Conservation (phyloP, 208 protist species). For the Trypanosoma mega region DNA sequence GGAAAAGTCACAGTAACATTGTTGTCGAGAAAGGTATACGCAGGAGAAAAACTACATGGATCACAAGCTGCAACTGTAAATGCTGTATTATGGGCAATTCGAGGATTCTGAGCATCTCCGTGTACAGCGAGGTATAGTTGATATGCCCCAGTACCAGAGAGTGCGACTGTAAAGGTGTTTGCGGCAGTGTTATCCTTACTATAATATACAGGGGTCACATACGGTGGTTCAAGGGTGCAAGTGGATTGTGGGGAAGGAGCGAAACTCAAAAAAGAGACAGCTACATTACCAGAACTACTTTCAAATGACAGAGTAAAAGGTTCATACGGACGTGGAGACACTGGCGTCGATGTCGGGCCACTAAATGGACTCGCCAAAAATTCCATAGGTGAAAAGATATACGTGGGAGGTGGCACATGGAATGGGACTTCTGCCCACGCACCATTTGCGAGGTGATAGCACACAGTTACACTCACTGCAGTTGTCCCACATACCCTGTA, state of each 20-base stretch:
- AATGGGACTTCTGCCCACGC: constrained; percentile 82
- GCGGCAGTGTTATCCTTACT: constrained; percentile 13
- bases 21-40: constrained; percentile 54
- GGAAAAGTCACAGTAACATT: constrained; percentile 52
- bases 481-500: constrained; percentile 60
- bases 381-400: constrained; percentile 44
- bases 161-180: constrained; percentile 55
- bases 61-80: constrained; percentile 72
- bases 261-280: constrained; percentile 60
- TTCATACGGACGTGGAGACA: constrained; percentile 70
- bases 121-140: constrained; percentile 61
- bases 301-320: constrained; percentile 64
- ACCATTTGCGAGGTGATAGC: constrained; percentile 52
- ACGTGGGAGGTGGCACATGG: constrained; percentile 40
- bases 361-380: constrained; percentile 53
- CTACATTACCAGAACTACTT: constrained; percentile 26
- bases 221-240: constrained; percentile 48
- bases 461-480: constrained; percentile 59
- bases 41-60: constrained; percentile 68
- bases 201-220: constrained; percentile 54
- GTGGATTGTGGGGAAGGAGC: constrained; percentile 32
- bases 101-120: constrained; percentile 28
- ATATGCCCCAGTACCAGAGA: constrained; percentile 52
- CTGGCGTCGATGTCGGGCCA: constrained; percentile 34
- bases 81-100: constrained; percentile 54